Conservation (phyloP, 352 stramenopile species). For the Salisapilia sapeloensis region DNA sequence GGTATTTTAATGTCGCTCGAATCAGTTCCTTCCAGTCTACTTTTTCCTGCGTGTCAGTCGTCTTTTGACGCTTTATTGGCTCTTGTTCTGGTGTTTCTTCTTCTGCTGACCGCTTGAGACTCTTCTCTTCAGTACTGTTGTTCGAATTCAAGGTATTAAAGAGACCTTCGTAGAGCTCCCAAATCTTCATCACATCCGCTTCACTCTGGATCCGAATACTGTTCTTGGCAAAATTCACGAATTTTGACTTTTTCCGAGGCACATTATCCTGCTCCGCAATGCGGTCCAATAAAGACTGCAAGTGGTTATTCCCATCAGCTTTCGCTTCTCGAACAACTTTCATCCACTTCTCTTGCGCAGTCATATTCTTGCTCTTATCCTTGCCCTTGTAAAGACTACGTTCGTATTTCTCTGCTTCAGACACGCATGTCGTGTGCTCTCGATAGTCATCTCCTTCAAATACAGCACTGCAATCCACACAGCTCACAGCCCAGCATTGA, state of each 20-base stretch:
- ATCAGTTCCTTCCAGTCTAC: no score
- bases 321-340: slow-evolving; percentile 40
- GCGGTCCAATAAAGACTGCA: slow-evolving; percentile 52
- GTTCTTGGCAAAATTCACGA: slow-evolving; percentile 85
- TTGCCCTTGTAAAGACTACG: slow-evolving; percentile 70
- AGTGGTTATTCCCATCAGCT: slow-evolving; percentile 21
- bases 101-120: no score
- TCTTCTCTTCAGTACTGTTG: no score
- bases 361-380: slow-evolving; percentile 56
- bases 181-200: slow-evolving; percentile 39
- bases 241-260: slow-evolving; percentile 88
- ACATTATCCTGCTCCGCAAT: slow-evolving; percentile 81
- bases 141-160: slow-evolving; percentile 40
- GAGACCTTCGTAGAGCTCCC: slow-evolving; percentile 42
- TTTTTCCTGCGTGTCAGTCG: no score
- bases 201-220: slow-evolving; percentile 38
- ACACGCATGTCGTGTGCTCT: slow-evolving; percentile 84
- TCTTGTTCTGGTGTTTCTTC: no score
- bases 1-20: no score
- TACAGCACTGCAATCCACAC: slow-evolving; percentile 85
- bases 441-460: slow-evolving; percentile 84
- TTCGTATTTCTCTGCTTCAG: slow-evolving; percentile 90
- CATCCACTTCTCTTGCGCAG: slow-evolving; percentile 80
- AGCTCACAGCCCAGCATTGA: slow-evolving; percentile 86
- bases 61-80: no score